Percentiles rank a stretch among this genome's conserved stretches.
These are phyloP conservation scores for Exophiala calicioides DNA, from an alignment of 2,329 filamentous ascomycete species.

Conservation along the genomic window DNA sequence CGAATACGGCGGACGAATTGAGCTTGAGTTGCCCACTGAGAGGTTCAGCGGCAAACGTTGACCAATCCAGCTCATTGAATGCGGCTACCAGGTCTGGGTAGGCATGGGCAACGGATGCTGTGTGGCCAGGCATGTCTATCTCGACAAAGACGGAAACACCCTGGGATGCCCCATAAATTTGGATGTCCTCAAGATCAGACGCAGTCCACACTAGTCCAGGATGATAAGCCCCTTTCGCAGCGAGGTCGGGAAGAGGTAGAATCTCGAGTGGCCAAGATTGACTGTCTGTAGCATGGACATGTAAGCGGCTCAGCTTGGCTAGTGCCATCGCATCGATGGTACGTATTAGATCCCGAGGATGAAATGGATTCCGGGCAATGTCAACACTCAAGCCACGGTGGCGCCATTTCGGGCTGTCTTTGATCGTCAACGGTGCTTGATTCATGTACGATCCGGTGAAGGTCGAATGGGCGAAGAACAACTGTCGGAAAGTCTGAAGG, in stretches of 20 bases:
- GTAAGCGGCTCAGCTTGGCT: conserved; percentile 59
- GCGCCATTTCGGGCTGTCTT: conserved; percentile 71
- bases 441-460: conserved; percentile 61
- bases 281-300: conserved; percentile 59
- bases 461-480: conserved; percentile 34
- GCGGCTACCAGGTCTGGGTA: conserved; percentile 73
- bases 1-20: conserved; percentile 68
- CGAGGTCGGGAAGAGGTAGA: conserved; percentile 69
- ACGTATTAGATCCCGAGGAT: conserved; percentile 66
- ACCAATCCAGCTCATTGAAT: conserved; percentile 56
- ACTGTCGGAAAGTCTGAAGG: conserved; percentile 34
- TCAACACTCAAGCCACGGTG: conserved; percentile 82
- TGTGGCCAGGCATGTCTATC: conserved; percentile 81
- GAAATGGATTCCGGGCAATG: conserved; percentile 71
- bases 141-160: conserved; percentile 74
- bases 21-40: conserved; percentile 69
- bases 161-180: conserved; percentile 68
- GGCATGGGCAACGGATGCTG: conserved; percentile 64
- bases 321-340: conserved; percentile 73
- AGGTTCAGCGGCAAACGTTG: conserved; percentile 55
- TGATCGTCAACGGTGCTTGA: conserved; percentile 68
- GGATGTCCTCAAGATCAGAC: conserved; percentile 64
- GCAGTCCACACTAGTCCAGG: conserved; percentile 67
- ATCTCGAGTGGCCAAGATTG: conserved; percentile 74
- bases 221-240: conserved; percentile 72